Base-by-base conservation (phyloP, 768 basidiomycete genomes). In the Chlorophyllum brunneum region DNA sequence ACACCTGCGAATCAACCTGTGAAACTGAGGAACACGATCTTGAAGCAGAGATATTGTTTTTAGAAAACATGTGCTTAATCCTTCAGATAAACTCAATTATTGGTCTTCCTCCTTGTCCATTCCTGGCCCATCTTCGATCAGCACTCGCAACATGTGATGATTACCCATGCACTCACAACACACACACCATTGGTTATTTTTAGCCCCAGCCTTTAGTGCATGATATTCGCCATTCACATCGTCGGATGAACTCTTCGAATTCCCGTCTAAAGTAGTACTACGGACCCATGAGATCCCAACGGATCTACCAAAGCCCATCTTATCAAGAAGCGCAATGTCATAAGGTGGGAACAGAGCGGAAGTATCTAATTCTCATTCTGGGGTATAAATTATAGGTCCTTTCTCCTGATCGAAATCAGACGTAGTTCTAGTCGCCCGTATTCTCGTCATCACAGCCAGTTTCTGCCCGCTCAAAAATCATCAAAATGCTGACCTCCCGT, bases 181-280 rank as follows among this genome's bases (percentile, higher is more conserved):
- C 40, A 22, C 20, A n/a, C 31, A n/a, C 11, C 11, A 24, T 34
- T 27, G 16, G 13, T 23, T 50, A 50, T 41, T 50, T 50, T 40
- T 40, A 50, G 38, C 37, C 26, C 13, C 20, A 20, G 33, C 26
- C 37, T 50, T 50, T 18, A 29, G 18, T 38, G 48, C 23, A 49
- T 29, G 26, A 40, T 39, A 27, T 50, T 50, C 27, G 37, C 48
- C 38, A 22, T 29, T n/a, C n/a, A n/a, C n/a, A n/a, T 50, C 38
- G 5, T 31, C 39, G 27, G 18, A 50, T 31, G 29, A 50, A 50
- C 37, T 38, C 13, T n/a, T 10, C 13, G 15, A 16, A 10, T 18
- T 39, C 39, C 36, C 23, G 26, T 15, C 9, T n/a, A n/a, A 16
- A n/a, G n/a, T n/a, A n/a, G n/a, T n/a, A n/a, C n/a, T n/a, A n/a